These are phyloP conservation scores for Verbena officinalis DNA, from an alignment of 257 asterid genomes.

Conservation along the genomic window DNA sequence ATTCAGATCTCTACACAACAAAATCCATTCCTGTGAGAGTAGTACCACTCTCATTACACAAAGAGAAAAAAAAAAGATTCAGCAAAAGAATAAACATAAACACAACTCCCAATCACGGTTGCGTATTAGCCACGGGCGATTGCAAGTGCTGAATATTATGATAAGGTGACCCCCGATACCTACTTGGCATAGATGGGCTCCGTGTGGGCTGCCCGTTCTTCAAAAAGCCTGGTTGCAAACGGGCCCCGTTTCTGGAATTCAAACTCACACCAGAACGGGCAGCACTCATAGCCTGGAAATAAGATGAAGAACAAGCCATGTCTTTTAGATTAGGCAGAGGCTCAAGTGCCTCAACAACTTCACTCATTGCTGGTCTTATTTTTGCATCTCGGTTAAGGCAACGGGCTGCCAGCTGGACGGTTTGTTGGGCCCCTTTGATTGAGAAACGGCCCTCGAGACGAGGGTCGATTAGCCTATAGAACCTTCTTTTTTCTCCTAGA, in stretches of 20 bases:
- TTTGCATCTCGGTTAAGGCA: slow-evolving; percentile 78
- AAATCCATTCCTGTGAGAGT: slow-evolving; percentile 1
- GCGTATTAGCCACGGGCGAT: slow-evolving; percentile 48
- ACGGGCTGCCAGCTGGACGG: slow-evolving; percentile 65
- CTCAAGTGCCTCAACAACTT: slow-evolving; percentile 65
- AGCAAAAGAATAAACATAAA: slow-evolving; percentile 16
- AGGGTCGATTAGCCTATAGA: slow-evolving; percentile 64
- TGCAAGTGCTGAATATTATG: slow-evolving; percentile 37
- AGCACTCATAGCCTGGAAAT: slow-evolving; percentile 60
- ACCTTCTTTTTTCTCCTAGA: slow-evolving; percentile 56
- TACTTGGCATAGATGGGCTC: slow-evolving; percentile 50
- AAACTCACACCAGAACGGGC: slow-evolving; percentile 36
- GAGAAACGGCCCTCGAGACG: slow-evolving; percentile 77
- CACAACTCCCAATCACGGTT: slow-evolving; percentile 17
- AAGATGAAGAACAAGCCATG: slow-evolving; percentile 62
- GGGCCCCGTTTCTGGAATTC: slow-evolving; percentile 37
- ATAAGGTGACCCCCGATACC: slow-evolving; percentile 48
- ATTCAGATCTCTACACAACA: slow-evolving; percentile 22
- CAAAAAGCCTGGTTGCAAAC: slow-evolving; percentile 36
- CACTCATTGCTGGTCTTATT: slow-evolving; percentile 72
- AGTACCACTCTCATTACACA: slow-evolving; percentile 14
- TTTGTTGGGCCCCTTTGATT: slow-evolving; percentile 58
- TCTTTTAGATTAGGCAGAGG: slow-evolving; percentile 60
- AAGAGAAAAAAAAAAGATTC: slow-evolving; percentile 6
- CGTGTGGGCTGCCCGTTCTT: slow-evolving; percentile 47